Conservation (phyloP, 257 asterid genomes). For the Solanum lignicaule region DNA sequence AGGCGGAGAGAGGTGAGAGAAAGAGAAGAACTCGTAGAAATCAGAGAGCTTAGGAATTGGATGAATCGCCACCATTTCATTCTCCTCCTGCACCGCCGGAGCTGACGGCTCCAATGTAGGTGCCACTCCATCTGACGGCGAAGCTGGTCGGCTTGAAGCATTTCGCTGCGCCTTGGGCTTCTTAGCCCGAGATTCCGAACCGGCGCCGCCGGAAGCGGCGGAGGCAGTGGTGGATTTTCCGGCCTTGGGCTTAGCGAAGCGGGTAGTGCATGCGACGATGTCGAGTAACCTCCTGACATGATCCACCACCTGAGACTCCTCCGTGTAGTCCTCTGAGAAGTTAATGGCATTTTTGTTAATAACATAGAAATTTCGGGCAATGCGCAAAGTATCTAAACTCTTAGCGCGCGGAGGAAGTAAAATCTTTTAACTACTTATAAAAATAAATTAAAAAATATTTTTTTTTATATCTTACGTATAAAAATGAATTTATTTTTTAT, state of each 20-base stretch:
- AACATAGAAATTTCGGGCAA: neutral
- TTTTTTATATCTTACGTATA: too few species aligned
- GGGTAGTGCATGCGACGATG: constrained; percentile 92
- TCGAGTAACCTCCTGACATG: constrained; percentile 96
- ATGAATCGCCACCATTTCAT: constrained; percentile 95
- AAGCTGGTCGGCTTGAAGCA: constrained; percentile 22
- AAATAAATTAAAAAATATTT: too few species aligned
- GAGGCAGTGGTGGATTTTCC: constrained; percentile 13
- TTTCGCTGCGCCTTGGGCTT: constrained; percentile 37
- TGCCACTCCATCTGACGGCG: constrained; percentile 41
- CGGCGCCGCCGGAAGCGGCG: neutral
- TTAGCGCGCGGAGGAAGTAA: neutral
- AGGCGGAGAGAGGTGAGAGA: constrained; percentile 80
- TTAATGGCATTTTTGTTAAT: constrained; percentile 44
- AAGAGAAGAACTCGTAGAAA: constrained; percentile 88
- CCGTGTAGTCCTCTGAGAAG: constrained; percentile 69
- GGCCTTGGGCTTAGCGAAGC: constrained; percentile 65
- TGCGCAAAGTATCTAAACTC: neutral
- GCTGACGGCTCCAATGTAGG: constrained; percentile 24
- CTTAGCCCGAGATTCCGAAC: constrained; percentile 38
- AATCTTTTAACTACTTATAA: neutral
- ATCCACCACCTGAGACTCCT: constrained; percentile 57
- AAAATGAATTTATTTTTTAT: neutral
- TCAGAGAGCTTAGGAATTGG: constrained; percentile 96
- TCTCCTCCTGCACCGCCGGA: constrained; percentile 42